Conservation (phyloP, 2,329 filamentous ascomycete genomes). For the Dactylellina parvicollis region DNA sequence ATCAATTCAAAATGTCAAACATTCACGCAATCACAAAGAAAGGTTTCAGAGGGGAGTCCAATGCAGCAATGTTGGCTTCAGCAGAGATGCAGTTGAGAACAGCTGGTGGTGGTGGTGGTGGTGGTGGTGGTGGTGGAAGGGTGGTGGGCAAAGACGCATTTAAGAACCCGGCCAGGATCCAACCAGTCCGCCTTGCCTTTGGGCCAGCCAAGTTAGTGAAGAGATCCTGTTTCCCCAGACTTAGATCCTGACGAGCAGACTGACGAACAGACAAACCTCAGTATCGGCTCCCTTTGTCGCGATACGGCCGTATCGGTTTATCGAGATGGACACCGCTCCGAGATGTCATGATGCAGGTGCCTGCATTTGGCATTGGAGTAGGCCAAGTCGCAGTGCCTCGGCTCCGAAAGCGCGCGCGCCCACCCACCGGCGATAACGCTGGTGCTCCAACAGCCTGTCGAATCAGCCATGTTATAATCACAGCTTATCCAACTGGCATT, state of each 20-base stretch:
- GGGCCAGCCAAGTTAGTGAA: background rate
- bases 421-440: no score
- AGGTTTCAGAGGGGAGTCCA: background rate
- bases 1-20: background rate
- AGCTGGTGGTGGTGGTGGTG: background rate
- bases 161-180: slow-evolving; percentile 51
- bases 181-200: background rate
- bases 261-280: no score
- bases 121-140: no score
- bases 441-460: no score
- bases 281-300: no score
- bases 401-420: slow-evolving; percentile 1
- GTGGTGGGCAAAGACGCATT: slow-evolving; percentile 14
- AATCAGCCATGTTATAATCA: no score
- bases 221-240: slow-evolving; percentile 1
- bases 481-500: no score
- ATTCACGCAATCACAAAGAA: background rate
- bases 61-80: background rate
- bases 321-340: no score
- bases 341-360: background rate
- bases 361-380: background rate
- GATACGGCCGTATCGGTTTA: no score
- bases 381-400: background rate
- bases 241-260: slow-evolving; percentile 14
- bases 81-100: slow-evolving; percentile 30